Evolutionary conservation across 257 asterid species (phyloP).

Genomic region (Cruciata laevipes): DNA sequence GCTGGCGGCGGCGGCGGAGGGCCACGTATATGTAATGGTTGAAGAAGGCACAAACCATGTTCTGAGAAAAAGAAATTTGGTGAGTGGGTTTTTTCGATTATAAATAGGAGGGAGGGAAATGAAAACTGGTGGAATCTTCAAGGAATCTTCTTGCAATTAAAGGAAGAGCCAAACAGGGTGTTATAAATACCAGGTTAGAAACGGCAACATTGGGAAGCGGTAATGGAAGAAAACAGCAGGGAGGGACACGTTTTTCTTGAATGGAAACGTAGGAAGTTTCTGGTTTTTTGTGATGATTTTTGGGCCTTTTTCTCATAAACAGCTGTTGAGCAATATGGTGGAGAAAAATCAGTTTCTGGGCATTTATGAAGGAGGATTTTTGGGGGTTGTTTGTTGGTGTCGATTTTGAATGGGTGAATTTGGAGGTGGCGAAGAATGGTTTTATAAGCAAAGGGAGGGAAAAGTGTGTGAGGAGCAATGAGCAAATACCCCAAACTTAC

Average conservation of each 20-base stretch:
- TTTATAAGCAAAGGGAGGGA: background rate
- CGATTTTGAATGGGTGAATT: background rate
- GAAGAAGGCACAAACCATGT: conserved; percentile 29
- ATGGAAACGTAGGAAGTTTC: background rate
- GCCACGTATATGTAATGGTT: conserved; percentile 13
- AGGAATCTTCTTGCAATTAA: conserved; percentile 9
- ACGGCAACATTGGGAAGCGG: conserved; percentile 11
- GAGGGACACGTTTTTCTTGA: conserved; percentile 22
- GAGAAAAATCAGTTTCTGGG: background rate
- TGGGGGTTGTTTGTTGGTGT: background rate
- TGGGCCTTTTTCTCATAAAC: background rate
- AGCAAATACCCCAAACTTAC: background rate
- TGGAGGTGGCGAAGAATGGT: background rate
- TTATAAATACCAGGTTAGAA: conserved; percentile 13
- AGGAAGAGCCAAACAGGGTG: conserved; percentile 9
- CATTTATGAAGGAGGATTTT: background rate
- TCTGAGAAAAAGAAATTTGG: background rate
- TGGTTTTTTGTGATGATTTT: background rate
- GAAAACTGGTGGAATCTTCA: background rate
- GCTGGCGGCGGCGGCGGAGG: conserved; percentile 9
- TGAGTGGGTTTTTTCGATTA: background rate
- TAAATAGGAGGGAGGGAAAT: no score
- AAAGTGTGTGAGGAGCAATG: background rate
- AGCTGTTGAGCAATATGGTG: background rate
- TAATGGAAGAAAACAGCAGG: conserved; percentile 20